phyloP scores from a whole-genome alignment of 2,329 filamentous ascomycete genomes.

The Beauveria medogensis region DNA sequence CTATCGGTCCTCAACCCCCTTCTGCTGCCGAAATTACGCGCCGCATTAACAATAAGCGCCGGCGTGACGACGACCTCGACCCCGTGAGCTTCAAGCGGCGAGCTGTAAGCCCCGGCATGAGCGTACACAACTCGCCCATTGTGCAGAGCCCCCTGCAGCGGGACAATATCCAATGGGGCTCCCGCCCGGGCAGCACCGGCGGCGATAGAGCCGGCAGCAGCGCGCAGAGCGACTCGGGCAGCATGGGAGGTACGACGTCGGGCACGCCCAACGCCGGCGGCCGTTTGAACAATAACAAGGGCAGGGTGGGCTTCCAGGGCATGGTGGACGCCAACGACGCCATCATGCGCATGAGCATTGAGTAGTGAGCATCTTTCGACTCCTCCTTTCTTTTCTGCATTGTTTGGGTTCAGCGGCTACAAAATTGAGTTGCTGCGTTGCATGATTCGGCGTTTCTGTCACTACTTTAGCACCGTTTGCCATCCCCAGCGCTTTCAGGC shows the following conservation, averaged over 20 bases:
- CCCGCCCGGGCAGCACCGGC: slow-evolving; percentile 54
- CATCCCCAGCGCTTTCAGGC: neutral
- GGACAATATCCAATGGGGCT: slow-evolving; percentile 65
- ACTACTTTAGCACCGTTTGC: neutral
- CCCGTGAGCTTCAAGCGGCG: slow-evolving; percentile 80
- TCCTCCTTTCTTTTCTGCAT: neutral
- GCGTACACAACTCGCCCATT: slow-evolving; percentile 81
- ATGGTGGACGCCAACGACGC: slow-evolving; percentile 96
- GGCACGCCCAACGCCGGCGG: slow-evolving; percentile 24
- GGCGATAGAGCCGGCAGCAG: slow-evolving; percentile 44
- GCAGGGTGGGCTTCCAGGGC: slow-evolving; percentile 72
- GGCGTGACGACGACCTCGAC: slow-evolving; percentile 86
- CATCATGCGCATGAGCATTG: slow-evolving; percentile 95
- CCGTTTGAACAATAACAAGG: slow-evolving; percentile 43
- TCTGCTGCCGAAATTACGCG: slow-evolving; percentile 68
- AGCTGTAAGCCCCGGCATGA: slow-evolving; percentile 86
- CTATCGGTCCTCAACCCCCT: slow-evolving; percentile 38
- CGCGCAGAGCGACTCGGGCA: slow-evolving; percentile 44
- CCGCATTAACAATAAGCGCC: slow-evolving; percentile 73
- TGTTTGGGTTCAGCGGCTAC: neutral
- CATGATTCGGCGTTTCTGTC: slow-evolving; percentile 8
- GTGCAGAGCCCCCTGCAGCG: slow-evolving; percentile 76
- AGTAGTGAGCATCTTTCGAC: slow-evolving; percentile 39
- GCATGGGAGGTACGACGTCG: slow-evolving; percentile 26
- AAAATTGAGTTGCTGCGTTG: neutral